Evolutionary conservation across 306 rosid genomes (phyloP), one percentile per base, ranked within the genome.

Genomic region (Potentilla sterilis): DNA sequence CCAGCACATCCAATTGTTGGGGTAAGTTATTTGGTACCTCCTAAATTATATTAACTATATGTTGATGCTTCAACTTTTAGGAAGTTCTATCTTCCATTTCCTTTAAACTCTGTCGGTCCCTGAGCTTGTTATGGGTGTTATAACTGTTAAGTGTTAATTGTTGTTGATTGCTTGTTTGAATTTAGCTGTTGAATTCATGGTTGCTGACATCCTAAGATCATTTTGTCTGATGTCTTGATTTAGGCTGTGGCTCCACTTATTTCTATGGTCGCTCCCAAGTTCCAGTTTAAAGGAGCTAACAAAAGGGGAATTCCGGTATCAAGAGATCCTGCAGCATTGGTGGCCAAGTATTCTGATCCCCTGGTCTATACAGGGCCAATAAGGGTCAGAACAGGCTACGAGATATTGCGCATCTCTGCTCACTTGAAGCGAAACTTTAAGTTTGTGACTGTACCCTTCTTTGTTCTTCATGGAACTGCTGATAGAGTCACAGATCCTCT

Each of bases 241-340:
- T 85, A 96, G 99, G 97, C 98, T 63, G 83, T 92, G 67, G 98
- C 99, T 78, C 99, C 99, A 24, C 13, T 96, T 15, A 86, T 92
- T 73, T 96, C 99, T 51, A 67, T 96, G 82, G 89, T 96, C 19
- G 93, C 82, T 75, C 99, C 99, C 0, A 92, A 75, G 87, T 87
- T 86, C 79, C 99, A 96, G 86, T 89, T 96, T 38, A 96, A 96
- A 82, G 99, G 99, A 64, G 98, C 99, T 42, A 92, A 96, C 90
- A 96, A 90, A 79, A 86, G 94, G 88, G 99, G 99, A 64, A 96
- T 96, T 83, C 99, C 99, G 51, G 99, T 96, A 79, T 85, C 99
- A 1, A 87, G 99, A 77, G 99, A 96, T 82, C 98, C 98, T 28
- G 98, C 93, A 35, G 98, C 98, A 35, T 65, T 96, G 78, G 49